phyloP scores from a whole-genome alignment of 2,329 filamentous ascomycete species.

The Emydomyces testavorans region DNA sequence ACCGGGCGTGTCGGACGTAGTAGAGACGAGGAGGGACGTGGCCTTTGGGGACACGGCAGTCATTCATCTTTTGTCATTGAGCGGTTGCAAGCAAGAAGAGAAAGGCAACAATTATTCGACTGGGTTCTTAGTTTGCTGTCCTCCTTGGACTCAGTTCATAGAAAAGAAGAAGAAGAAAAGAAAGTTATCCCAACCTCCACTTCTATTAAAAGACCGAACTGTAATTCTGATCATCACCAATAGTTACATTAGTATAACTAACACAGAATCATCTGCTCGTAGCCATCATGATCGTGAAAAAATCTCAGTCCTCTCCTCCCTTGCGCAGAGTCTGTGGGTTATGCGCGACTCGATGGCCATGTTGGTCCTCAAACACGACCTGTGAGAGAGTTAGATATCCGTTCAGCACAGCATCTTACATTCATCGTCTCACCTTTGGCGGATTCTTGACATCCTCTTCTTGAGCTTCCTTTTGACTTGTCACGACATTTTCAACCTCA shows the following conservation, averaged over 20 bases:
- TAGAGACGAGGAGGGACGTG: background rate
- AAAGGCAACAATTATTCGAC: background rate
- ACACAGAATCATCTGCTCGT: too few relatives aligned
- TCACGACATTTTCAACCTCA: constrained; percentile 10
- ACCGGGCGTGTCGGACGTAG: background rate
- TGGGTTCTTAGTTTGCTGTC: too few relatives aligned
- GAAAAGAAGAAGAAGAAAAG: too few relatives aligned
- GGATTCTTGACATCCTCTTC: constrained; percentile 6
- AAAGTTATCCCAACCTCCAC: too few relatives aligned
- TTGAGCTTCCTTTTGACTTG: background rate
- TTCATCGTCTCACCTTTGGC: background rate
- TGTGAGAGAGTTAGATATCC: background rate
- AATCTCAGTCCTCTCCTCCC: background rate
- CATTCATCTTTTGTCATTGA: background rate
- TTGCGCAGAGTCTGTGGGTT: constrained; percentile 8
- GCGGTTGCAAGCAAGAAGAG: background rate
- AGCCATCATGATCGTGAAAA: too few relatives aligned
- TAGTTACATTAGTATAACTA: too few relatives aligned
- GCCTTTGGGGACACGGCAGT: background rate
- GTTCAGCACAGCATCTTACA: background rate
- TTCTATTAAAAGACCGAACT: too few relatives aligned
- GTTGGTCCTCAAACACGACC: constrained; percentile 6
- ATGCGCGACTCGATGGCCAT: constrained; percentile 9
- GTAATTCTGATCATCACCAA: too few relatives aligned
- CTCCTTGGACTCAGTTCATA: too few relatives aligned